phyloP scores from a whole-genome alignment of 306 rosid genomes.

The Castanospermum australe region DNA sequence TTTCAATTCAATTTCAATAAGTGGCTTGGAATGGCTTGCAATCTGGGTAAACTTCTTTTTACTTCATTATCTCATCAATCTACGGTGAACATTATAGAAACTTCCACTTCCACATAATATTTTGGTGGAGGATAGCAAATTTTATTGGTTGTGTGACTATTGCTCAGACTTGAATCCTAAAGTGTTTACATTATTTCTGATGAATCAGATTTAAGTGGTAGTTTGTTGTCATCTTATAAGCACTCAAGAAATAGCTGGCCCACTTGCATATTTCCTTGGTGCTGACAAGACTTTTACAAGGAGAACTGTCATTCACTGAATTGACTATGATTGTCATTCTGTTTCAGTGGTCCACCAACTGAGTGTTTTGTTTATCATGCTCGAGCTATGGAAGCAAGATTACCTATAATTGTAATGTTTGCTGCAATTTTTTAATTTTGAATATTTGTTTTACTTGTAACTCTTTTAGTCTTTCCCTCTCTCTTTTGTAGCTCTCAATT shows the following conservation, averaged over 20 bases:
- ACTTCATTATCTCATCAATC: background rate
- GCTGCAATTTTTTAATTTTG: background rate
- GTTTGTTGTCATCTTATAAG: background rate
- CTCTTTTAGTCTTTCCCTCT: background rate
- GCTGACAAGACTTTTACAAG: constrained; percentile 17
- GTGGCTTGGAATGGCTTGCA: background rate
- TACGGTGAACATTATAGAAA: background rate
- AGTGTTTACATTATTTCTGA: constrained; percentile 9
- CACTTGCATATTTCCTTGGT: constrained; percentile 19
- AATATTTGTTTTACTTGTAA: background rate
- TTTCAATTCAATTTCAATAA: background rate
- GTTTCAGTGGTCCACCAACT: constrained; percentile 91
- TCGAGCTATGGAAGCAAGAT: constrained; percentile 71
- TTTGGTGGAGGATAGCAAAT: background rate
- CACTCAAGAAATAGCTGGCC: background rate
- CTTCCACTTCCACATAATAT: background rate
- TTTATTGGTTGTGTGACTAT: background rate
- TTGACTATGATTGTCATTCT: constrained; percentile 37
- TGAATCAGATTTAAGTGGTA: background rate
- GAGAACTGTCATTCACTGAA: constrained; percentile 2
- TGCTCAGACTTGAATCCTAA: constrained; percentile 12
- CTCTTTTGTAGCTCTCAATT: background rate
- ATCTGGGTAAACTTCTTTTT: background rate
- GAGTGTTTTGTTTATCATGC: constrained; percentile 93
- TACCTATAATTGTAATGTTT: constrained; percentile 57